Percentiles rank a stretch among this genome's conserved stretches.
These are phyloP conservation scores for Trebouxia gelatinosa DNA, from an alignment of 163 green algal species.

Conservation along the genomic window DNA sequence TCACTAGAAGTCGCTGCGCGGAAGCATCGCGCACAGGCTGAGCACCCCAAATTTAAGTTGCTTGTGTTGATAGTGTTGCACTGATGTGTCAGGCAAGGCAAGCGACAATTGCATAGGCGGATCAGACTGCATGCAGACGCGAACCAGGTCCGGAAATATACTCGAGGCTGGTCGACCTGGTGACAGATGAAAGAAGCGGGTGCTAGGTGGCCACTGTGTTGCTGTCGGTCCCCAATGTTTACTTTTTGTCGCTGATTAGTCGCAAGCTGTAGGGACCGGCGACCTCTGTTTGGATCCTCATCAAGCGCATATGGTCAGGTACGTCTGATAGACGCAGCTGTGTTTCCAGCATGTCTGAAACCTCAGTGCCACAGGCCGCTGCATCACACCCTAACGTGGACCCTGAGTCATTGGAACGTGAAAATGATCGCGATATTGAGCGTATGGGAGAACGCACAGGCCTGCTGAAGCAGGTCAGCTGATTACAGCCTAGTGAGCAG, in stretches of 20 bases:
- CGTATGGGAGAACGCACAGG: slow-evolving; percentile 62
- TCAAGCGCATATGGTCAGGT: not conserved
- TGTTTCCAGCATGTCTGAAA: not conserved
- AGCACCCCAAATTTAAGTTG: no score
- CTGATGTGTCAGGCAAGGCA: no score
- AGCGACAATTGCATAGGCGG: no score
- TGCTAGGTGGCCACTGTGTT: not conserved
- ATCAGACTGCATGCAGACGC: no score
- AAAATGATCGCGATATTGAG: slow-evolving; percentile 72
- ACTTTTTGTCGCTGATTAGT: not conserved
- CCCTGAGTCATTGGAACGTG: slow-evolving; percentile 67
- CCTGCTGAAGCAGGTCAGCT: slow-evolving; percentile 58
- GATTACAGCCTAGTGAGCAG: not conserved
- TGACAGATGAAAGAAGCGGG: slow-evolving; percentile 10
- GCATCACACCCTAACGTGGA: slow-evolving; percentile 47
- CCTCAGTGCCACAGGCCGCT: no score
- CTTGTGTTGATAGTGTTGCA: no score
- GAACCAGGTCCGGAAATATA: no score
- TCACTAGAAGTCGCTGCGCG: no score
- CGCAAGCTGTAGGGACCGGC: slow-evolving; percentile 2
- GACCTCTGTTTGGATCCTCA: slow-evolving; percentile 20
- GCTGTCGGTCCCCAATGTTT: not conserved
- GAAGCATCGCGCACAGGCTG: no score
- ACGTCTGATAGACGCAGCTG: not conserved
- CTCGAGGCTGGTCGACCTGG: no score